Conservation (phyloP, 1,284 basidiomycete genomes). For the Puccinia triticina region DNA sequence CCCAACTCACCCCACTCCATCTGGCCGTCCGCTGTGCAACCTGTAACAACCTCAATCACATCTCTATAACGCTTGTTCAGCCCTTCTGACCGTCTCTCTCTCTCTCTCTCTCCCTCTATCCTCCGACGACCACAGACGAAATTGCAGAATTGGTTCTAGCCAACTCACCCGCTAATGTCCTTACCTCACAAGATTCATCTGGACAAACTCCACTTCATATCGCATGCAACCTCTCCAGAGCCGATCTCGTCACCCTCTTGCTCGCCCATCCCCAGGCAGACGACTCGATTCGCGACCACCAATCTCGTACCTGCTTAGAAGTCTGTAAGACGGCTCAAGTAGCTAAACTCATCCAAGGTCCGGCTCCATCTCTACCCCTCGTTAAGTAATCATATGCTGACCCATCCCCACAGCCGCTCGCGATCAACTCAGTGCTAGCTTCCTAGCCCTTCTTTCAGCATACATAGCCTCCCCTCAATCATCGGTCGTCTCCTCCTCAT, state of each 20-base stretch:
- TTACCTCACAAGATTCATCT: conserved; percentile 57
- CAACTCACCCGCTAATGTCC: conserved; percentile 52
- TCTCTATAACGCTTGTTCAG: not conserved
- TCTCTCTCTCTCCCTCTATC: conserved; percentile 24
- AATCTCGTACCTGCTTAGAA: conserved; percentile 74
- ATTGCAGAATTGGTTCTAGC: conserved; percentile 61
- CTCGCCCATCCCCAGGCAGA: conserved; percentile 65
- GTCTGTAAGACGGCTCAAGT: conserved; percentile 69
- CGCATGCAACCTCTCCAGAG: conserved; percentile 76
- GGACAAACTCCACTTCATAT: conserved; percentile 84
- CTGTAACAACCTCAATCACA: conserved; percentile 63
- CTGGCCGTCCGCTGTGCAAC: conserved; percentile 82
- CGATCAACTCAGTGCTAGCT: conserved; percentile 75
- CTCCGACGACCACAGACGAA: conserved; percentile 62
- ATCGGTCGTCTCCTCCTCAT: conserved; percentile 39
- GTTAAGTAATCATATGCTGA: conserved; percentile 9
- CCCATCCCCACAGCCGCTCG: conserved; percentile 69
- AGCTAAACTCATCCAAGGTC: conserved; percentile 76
- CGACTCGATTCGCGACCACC: conserved; percentile 74
- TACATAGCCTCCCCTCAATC: conserved; percentile 58
- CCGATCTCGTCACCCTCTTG: conserved; percentile 68
- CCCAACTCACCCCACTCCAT: conserved; percentile 67
- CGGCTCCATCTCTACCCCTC: conserved; percentile 54
- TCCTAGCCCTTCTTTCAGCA: conserved; percentile 68
- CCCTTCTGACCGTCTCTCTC: not conserved